Evolutionary conservation across 208 protist genomes (phyloP).

Genomic region (Porcisia deanei): DNA sequence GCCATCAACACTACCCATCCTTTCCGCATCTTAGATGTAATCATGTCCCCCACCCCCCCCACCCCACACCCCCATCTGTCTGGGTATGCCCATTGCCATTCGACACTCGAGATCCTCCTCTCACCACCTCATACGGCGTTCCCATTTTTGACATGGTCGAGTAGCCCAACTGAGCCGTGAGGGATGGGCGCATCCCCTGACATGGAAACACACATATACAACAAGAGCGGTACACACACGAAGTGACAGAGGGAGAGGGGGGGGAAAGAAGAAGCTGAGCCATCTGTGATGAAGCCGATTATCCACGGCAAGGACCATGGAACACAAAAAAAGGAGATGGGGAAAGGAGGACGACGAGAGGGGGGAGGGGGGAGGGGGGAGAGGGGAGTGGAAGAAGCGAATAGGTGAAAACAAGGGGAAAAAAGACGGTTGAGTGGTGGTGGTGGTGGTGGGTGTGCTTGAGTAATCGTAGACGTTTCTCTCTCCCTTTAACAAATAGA

Average conservation of each 20-base stretch:
- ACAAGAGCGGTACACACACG: neutral
- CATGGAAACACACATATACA: neutral
- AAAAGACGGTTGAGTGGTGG: neutral
- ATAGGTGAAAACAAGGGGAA: neutral
- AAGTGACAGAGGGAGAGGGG: neutral
- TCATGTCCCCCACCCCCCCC: neutral
- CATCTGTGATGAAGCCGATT: neutral
- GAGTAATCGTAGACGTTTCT: neutral
- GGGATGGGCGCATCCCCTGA: neutral
- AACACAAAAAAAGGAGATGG: neutral
- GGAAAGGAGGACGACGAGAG: no score
- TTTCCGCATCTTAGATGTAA: neutral
- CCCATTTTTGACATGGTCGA: neutral
- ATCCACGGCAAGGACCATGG: neutral
- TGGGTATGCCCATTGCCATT: neutral
- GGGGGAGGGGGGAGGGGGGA: neutral
- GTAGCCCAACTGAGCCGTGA: no score
- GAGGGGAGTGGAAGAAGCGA: neutral
- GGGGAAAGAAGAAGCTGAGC: neutral
- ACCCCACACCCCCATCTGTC: neutral
- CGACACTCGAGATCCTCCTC: neutral
- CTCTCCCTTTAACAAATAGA: neutral
- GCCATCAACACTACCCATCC: neutral
- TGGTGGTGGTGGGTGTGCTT: neutral
- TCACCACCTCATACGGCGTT: neutral